Base-by-base conservation (phyloP, 306 rosid genomes). In the Carpinus fangiana region DNA sequence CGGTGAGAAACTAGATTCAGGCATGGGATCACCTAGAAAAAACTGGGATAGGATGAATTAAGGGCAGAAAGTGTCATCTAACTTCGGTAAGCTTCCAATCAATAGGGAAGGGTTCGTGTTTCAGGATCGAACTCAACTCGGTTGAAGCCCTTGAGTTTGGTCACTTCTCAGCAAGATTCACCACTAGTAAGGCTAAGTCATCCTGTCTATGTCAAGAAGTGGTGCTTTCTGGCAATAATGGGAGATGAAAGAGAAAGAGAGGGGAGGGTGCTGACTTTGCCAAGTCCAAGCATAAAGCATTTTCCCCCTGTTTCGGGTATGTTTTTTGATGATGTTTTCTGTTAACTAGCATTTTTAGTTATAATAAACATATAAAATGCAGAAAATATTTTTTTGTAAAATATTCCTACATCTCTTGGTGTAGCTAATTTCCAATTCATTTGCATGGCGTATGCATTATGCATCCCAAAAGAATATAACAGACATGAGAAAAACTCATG, bases 401-500 rank as follows among this genome's bases (percentile, higher is more conserved):
- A 68, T 1, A 10, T 41, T 10, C 41, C 73, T 26, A 70, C 76
- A 78, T 45, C 16, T 34, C 71, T 65, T 36, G 31, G 21, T 14
- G 31, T 52, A 38, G 61, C 55, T 2, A 79, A 51, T 48, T 14
- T 9, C 34, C 74, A 53, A 64, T 48, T 47, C 43, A 23, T 11
- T 11, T 46, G 51, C 56, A 60, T 14, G 57, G 64, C 46, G 80
- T 46, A 72, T 38, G 56, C 36, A 67, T 17, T 41, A 43, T 7
- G 79, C 45, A 78, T 10, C 71, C 45, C 47, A 34, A 34, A 72
- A 50, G 14, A 69, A 59, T 50, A 41, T 50, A 41, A 4, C 0
- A 38, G 53, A 16, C 12, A 34, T 54, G 13, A 65, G 26, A 83
- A 23, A 70, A 67, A 60, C 26, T 41, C 68, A 65, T 46, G 78